phyloP scores from a whole-genome alignment of 2,329 filamentous ascomycete genomes.

The Meredithiella fracta region DNA sequence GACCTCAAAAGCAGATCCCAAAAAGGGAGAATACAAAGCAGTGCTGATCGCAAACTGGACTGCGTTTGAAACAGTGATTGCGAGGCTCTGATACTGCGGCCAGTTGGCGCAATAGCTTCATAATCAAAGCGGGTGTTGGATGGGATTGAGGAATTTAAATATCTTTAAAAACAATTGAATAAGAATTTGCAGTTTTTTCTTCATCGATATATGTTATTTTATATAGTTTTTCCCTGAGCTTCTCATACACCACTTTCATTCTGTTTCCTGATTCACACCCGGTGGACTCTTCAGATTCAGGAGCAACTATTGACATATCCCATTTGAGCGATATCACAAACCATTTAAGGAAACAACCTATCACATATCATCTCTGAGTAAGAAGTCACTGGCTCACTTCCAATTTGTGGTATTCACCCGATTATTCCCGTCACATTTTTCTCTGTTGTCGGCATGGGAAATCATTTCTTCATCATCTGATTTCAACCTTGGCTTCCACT shows the following conservation, averaged over 20 bases:
- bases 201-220: too few species aligned
- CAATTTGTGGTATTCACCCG: neutral
- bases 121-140: neutral
- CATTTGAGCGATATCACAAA: neutral
- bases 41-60: constrained; percentile 3
- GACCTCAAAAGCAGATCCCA: neutral
- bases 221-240: too few species aligned
- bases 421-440: neutral
- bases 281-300: too few species aligned
- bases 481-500: too few species aligned
- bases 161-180: neutral
- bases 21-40: neutral
- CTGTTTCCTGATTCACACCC: too few species aligned
- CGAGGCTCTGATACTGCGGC: neutral
- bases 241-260: too few species aligned
- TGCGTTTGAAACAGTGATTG: neutral
- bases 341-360: neutral
- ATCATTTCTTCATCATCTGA: neutral
- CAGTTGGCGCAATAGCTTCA: constrained; percentile 3
- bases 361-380: neutral
- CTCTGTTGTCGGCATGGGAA: too few species aligned
- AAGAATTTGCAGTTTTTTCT: too few species aligned
- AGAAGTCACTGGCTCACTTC: neutral
- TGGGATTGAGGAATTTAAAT: neutral
- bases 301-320: neutral